Base-by-base conservation (phyloP, 176 grass and related monocot species). In the Tuctoria greenei region DNA sequence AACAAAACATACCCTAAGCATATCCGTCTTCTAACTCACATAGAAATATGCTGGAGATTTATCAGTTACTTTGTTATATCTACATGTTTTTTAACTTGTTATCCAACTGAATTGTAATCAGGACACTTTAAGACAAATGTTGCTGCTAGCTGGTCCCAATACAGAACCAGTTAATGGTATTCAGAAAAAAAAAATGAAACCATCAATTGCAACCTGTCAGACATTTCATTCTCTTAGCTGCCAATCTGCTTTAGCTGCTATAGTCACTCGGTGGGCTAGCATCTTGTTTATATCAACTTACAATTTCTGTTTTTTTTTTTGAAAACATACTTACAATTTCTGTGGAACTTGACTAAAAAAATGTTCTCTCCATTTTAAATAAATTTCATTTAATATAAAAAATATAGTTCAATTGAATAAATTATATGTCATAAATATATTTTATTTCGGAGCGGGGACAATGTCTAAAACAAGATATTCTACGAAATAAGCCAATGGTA, bases 181-280 rank as follows among this genome's bases (percentile, higher is more conserved):
- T 31, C 47, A 5, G 25, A 26, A 70, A 43, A 70, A 50, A 47
- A 75, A 75, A 20, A 45, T 20, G 44, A 35, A 62, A 61, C 41
- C 45, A 35, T 17, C 57, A 35, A 20, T 46, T 54, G 21, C 63
- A 65, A 24, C 28, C 61, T 50, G 44, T 40, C 10, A 28, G 58
- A 54, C 59, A 62, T 56, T 40, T 37, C 36, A 74, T 76, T 69
- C 72, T 69, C 31, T 7, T 84, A 71, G 36, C 64, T 65, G 47
- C 50, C 10, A 39, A 66, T 56, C 49, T 79, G 61, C 26, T 73
- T 79, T 73, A 73, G n/a, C 42, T 12, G 20, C 20, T 71, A 72
- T 44, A 76, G 34, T 76, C 52, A 61, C 64, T 61, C 4, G 21
- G 31, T 76, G 42, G 47, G 20, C 26, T 38, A 65, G 44, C 51